These are phyloP conservation scores for Solanum boliviense DNA, from an alignment of 257 asterid genomes.

Conservation along the genomic window DNA sequence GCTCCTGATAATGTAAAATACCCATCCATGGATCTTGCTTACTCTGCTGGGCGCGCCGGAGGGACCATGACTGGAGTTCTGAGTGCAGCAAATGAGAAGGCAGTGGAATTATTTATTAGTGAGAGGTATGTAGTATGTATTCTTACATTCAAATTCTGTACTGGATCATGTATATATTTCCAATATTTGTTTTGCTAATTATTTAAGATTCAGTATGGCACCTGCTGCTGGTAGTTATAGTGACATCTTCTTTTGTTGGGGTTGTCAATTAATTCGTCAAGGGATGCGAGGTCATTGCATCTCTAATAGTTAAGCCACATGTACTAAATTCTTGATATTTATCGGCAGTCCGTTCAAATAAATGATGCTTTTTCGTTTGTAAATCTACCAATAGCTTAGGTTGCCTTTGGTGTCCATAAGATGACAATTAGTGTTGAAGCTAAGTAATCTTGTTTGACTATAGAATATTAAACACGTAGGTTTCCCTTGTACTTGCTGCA, in stretches of 20 bases:
- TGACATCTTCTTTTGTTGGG: neutral
- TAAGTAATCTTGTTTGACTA: neutral
- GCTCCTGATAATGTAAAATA: slow-evolving; percentile 87
- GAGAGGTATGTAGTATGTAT: slow-evolving; percentile 45
- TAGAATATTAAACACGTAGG: neutral
- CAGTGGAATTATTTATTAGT: slow-evolving; percentile 85
- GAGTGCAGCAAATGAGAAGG: slow-evolving; percentile 97
- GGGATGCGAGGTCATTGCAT: neutral
- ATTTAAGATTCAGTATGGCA: neutral
- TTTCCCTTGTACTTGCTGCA: neutral
- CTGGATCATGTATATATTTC: neutral
- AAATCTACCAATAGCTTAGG: neutral
- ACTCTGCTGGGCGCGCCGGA: slow-evolving; percentile 96
- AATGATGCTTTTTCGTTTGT: neutral
- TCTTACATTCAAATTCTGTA: neutral
- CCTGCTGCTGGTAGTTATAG: neutral
- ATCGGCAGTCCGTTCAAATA: neutral
- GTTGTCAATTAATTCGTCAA: neutral
- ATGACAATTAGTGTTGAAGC: neutral
- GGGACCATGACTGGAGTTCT: slow-evolving; percentile 99
- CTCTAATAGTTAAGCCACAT: neutral
- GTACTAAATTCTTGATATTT: neutral
- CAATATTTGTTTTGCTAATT: neutral
- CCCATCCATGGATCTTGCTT: slow-evolving; percentile 95
- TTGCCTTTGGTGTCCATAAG: neutral